Conservation (phyloP, 345 rosid genomes). For the Gossypium herbaceum region DNA sequence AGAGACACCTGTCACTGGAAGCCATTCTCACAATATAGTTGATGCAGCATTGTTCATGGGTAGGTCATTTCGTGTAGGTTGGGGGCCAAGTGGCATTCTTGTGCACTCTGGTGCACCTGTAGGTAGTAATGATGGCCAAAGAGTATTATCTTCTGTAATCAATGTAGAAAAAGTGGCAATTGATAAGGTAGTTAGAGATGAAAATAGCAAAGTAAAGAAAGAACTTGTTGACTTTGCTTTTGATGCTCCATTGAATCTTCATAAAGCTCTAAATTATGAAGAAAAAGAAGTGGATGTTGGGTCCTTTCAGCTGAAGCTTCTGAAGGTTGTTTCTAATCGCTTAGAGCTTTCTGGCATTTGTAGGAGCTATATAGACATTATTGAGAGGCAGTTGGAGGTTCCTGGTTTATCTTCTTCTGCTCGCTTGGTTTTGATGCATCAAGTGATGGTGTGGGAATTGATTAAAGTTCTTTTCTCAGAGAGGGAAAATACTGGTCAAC, state of each 20-base stretch:
- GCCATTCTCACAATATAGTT: conserved; percentile 70
- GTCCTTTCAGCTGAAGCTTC: conserved; percentile 65
- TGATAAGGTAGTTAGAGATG: conserved; percentile 77
- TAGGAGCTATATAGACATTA: conserved; percentile 68
- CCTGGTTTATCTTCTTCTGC: conserved; percentile 62
- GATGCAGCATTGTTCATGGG: conserved; percentile 98
- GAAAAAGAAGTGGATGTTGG: conserved; percentile 61
- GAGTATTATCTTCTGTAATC: conserved; percentile 66
- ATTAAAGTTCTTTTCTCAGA: conserved; percentile 87
- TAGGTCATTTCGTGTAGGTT: conserved; percentile 93
- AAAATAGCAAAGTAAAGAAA: conserved; percentile 54
- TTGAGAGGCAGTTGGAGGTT: conserved; percentile 77
- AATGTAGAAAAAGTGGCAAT: conserved; percentile 75
- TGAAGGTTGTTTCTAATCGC: conserved; percentile 54
- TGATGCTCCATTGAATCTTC: conserved; percentile 75
- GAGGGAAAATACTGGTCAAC: conserved; percentile 51
- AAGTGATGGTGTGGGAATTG: conserved; percentile 95
- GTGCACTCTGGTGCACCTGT: conserved; percentile 73
- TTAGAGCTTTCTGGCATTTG: conserved; percentile 70
- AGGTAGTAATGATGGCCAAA: conserved; percentile 41
- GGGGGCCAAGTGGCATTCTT: conserved; percentile 97
- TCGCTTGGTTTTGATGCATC: conserved; percentile 76
- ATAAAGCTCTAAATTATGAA: conserved; percentile 55
- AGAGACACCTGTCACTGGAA: conserved; percentile 61
- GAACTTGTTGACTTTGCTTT: conserved; percentile 72